Evolutionary conservation across 2,329 filamentous ascomycete species (phyloP).

Genomic region (Exophiala calicioides): DNA sequence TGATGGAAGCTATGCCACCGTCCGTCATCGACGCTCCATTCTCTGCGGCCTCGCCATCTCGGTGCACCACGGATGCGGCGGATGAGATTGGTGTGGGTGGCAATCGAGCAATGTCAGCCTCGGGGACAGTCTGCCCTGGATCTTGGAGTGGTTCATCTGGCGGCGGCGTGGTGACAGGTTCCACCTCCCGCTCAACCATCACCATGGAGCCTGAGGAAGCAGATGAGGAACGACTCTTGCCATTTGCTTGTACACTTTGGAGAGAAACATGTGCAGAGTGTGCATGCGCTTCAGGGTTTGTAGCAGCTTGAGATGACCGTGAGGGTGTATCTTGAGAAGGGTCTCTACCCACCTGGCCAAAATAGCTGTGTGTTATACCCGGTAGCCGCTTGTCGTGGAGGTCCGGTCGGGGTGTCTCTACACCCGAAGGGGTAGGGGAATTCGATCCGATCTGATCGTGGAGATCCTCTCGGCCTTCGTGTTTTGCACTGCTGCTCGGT

Average conservation of each 20-base stretch:
- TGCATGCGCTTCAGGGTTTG: conserved; percentile 28
- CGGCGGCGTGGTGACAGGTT: conserved; percentile 34
- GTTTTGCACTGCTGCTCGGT: conserved; percentile 28
- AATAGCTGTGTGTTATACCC: conserved; percentile 92
- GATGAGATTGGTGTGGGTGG: conserved; percentile 48
- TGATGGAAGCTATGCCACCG: conserved; percentile 44
- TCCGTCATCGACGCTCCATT: conserved; percentile 41
- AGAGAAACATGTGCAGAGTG: conserved; percentile 14
- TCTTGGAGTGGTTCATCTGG: conserved; percentile 31
- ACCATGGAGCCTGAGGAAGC: conserved; percentile 45
- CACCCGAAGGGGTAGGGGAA: conserved; percentile 83
- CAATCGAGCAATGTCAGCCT: conserved; percentile 38
- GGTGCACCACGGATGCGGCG: conserved; percentile 46
- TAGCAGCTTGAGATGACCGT: conserved; percentile 42
- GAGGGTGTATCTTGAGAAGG: conserved; percentile 58
- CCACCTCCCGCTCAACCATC: conserved; percentile 43
- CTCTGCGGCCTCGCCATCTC: conserved; percentile 45
- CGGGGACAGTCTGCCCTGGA: conserved; percentile 33
- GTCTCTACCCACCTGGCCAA: conserved; percentile 97
- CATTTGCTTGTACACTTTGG: conserved; percentile 23
- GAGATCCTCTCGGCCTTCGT: conserved; percentile 42
- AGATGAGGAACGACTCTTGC: conserved; percentile 33
- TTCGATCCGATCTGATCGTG: conserved; percentile 62
- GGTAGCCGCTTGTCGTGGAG: conserved; percentile 92
- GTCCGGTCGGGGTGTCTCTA: conserved; percentile 91